Base-by-base conservation (phyloP, 768 basidiomycete species). In the Hypholoma fasciculare region DNA sequence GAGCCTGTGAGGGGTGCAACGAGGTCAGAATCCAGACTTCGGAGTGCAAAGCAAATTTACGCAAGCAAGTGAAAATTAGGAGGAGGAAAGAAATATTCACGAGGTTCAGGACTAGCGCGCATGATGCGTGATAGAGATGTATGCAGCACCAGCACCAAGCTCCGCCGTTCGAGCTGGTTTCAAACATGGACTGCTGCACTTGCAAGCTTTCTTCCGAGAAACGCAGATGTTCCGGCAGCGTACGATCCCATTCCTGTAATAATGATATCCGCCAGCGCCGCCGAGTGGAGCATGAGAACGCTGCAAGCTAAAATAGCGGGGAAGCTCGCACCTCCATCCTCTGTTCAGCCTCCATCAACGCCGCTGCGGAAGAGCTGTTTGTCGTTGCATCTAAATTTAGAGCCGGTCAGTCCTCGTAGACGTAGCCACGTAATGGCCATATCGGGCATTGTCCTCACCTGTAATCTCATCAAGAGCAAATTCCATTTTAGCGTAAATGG, bases 121-220 rank as follows among this genome's bases (percentile, higher is more conserved):
- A 85, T 58, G 87, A 87, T 42, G 87, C 88, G 63, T 92, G 83
- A 60, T 88, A 75, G 46, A 84, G 77, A 69, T 94, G 90, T 78
- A 91, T 88, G 67, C 79, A 78, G 62, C 83, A 89, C 73, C 83
- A 94, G 64, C 87, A 89, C 92, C 91, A 93, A 9, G 89, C 88
- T 47, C 90, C 88, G 27, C 81, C 81, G 63, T 90, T 91, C 14
- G 88, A 87, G 63, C 82, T 84, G 19, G 90, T 92, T 66, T 90
- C 90, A 63, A 92, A 88, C 83, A 90, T 89, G 16, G 84, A 81
- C 61, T 85, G 75, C 63, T 93, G 89, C 17, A 86, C 82, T 61
- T 78, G 76, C 17, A 92, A 70, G 67, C 81, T 91, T 64, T 88
- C 82, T 47, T 88, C 84, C 20, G 82, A 86, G 66, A 89, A 92